Evolutionary conservation across 2,329 filamentous ascomycete genomes (phyloP).

Genomic region (Geosmithia flava): DNA sequence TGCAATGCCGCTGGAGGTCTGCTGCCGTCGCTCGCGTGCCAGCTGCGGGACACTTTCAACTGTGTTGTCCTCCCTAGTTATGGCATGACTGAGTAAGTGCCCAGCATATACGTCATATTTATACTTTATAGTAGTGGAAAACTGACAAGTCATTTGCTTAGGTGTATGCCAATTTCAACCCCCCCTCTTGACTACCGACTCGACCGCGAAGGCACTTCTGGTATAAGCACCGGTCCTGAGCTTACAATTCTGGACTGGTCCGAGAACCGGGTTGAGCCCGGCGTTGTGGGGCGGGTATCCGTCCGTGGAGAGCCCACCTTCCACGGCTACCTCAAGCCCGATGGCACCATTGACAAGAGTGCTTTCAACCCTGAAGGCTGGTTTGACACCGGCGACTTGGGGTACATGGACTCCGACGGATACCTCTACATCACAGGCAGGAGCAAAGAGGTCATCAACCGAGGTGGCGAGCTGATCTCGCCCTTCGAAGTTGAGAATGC

Average conservation of each 20-base stretch:
- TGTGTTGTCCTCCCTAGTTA: conserved; percentile 42
- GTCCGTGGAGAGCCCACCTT: conserved; percentile 39
- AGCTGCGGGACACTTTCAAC: conserved; percentile 35
- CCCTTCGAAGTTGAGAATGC: conserved; percentile 48
- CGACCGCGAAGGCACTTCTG: conserved; percentile 39
- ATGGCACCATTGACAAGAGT: conserved; percentile 28
- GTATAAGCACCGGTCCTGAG: conserved; percentile 37
- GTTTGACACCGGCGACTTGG: conserved; percentile 43
- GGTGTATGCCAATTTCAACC: conserved; percentile 44
- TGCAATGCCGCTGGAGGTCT: conserved; percentile 43
- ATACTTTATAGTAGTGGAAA: background rate
- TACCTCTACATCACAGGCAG: conserved; percentile 42
- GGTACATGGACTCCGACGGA: conserved; percentile 35
- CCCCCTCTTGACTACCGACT: conserved; percentile 38
- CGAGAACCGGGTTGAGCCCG: conserved; percentile 14
- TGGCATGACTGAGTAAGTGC: conserved; percentile 40
- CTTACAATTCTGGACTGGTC: conserved; percentile 33
- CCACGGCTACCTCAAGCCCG: conserved; percentile 31
- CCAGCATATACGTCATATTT: background rate
- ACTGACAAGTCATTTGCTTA: conserved; percentile 3
- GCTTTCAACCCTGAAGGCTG: conserved; percentile 34
- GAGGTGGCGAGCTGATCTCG: conserved; percentile 45
- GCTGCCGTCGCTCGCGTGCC: conserved; percentile 34
- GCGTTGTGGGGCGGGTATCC: conserved; percentile 32
- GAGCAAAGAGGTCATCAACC: conserved; percentile 44